Evolutionary conservation across 805 yeast species (phyloP).

Genomic region (Naumovozyma castellii): DNA sequence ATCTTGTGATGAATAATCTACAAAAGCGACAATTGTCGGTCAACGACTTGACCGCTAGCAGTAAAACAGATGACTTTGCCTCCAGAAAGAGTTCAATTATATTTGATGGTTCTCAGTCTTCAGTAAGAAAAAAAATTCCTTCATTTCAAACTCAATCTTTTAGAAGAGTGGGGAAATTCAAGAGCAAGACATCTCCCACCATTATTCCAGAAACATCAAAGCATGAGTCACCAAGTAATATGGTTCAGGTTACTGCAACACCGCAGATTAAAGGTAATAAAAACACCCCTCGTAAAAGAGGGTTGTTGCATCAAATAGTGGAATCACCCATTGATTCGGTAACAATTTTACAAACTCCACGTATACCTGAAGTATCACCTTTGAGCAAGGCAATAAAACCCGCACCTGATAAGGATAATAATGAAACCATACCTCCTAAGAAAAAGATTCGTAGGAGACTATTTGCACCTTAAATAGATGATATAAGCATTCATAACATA

Average conservation of each 20-base stretch:
- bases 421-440: conserved; percentile 1
- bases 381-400: not conserved
- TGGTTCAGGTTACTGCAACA: conserved; percentile 26
- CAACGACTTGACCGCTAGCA: conserved; percentile 10
- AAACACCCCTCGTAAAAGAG: conserved; percentile 10
- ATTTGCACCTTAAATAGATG: conserved; percentile 32
- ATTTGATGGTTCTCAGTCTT: not conserved
- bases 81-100: not conserved
- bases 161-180: conserved; percentile 25
- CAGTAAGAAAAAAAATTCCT: not conserved
- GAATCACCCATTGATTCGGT: conserved; percentile 18
- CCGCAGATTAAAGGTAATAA: conserved; percentile 12
- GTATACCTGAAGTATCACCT: not conserved
- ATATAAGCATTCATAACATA: not conserved
- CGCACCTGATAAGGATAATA: not conserved
- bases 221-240: not conserved
- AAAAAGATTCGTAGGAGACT: conserved; percentile 29
- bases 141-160: conserved; percentile 12
- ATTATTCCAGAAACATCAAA: not conserved
- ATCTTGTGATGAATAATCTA: conserved; percentile 20
- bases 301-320: conserved; percentile 12
- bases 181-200: conserved; percentile 1
- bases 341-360: not conserved
- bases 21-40: conserved; percentile 26
- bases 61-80: not conserved